phyloP scores from a whole-genome alignment of 257 asterid species.

The Solanum rostratum region DNA sequence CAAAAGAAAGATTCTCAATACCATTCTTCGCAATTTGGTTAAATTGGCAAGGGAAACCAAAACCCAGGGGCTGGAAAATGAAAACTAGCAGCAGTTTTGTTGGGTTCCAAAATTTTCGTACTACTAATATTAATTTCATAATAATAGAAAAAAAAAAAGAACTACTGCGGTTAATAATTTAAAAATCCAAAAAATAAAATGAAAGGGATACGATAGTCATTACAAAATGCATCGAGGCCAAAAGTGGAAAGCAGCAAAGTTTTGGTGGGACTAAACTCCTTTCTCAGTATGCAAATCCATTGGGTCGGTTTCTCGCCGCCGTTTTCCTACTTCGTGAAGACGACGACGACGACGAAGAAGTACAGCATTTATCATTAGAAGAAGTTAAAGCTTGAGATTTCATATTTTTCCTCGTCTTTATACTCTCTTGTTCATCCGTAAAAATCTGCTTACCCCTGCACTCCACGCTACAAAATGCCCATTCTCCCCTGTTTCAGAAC shows the following conservation, averaged over 20 bases:
- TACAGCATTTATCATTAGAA: neutral
- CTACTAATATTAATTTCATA: neutral
- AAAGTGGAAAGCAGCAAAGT: constrained; percentile 14
- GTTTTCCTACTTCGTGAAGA: constrained; percentile 9
- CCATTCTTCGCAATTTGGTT: neutral
- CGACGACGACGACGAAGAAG: constrained; percentile 19
- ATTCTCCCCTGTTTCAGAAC: constrained; percentile 54
- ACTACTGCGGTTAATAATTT: neutral
- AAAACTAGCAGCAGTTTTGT: constrained; percentile 6
- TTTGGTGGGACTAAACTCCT: neutral
- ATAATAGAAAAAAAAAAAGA: neutral
- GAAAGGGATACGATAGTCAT: constrained; percentile 11
- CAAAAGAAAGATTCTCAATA: neutral
- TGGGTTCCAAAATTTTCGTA: neutral
- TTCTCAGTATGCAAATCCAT: constrained; percentile 48
- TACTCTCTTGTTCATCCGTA: constrained; percentile 72
- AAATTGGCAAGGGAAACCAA: constrained; percentile 2
- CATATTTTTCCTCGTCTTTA: constrained; percentile 18
- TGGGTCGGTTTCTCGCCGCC: constrained; percentile 27
- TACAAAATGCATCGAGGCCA: constrained; percentile 23
- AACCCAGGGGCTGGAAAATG: constrained; percentile 25
- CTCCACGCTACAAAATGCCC: constrained; percentile 78
- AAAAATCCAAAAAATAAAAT: neutral
- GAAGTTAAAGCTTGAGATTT: constrained; percentile 3
- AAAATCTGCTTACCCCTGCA: constrained; percentile 84